Percentiles rank a stretch among this genome's conserved stretches.
These are phyloP conservation scores for Neoboletus magnificus DNA, from an alignment of 768 basidiomycete genomes.

Conservation along the genomic window DNA sequence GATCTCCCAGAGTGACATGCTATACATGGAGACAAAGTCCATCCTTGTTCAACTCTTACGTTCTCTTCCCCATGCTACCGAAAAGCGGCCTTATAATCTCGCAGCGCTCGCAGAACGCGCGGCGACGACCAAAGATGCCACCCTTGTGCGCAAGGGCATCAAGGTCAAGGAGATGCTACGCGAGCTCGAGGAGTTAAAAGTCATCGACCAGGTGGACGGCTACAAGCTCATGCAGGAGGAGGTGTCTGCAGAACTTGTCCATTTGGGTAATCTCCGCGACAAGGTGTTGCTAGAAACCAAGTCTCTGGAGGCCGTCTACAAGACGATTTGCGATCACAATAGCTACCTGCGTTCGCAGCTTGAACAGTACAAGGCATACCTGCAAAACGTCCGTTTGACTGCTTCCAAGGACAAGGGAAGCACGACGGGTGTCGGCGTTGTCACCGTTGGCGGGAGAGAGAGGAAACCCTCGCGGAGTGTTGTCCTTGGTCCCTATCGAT, in stretches of 20 bases:
- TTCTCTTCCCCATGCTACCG: slow-evolving; percentile 80
- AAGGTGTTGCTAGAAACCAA: slow-evolving; percentile 92
- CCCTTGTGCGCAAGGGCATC: slow-evolving; percentile 94
- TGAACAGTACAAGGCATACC: slow-evolving; percentile 99
- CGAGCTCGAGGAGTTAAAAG: slow-evolving; percentile 86
- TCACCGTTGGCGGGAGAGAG: slow-evolving; percentile 95
- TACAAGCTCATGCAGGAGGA: slow-evolving; percentile 98
- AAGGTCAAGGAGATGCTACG: slow-evolving; percentile 99
- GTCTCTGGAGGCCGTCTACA: slow-evolving; percentile 94
- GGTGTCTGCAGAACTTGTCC: slow-evolving; percentile 90
- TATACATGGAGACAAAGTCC: slow-evolving; percentile 99
- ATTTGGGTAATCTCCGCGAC: slow-evolving; percentile 94
- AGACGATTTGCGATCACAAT: slow-evolving; percentile 99
- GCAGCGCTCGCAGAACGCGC: slow-evolving; percentile 88
- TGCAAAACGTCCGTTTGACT: slow-evolving; percentile 93
- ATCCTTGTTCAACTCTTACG: slow-evolving; percentile 98
- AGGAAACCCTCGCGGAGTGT: slow-evolving; percentile 85
- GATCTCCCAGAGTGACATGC: slow-evolving; percentile 95
- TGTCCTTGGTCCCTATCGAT: slow-evolving; percentile 92
- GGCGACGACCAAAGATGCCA: slow-evolving; percentile 95
- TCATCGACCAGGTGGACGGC: slow-evolving; percentile 78
- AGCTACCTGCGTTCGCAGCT: slow-evolving; percentile 93
- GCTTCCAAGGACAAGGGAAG: slow-evolving; percentile 86
- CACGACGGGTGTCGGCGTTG: slow-evolving; percentile 87
- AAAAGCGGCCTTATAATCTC: slow-evolving; percentile 88